These are phyloP conservation scores for Toxicodendron radicans DNA, from an alignment of 345 rosid genomes.

Conservation along the genomic window DNA sequence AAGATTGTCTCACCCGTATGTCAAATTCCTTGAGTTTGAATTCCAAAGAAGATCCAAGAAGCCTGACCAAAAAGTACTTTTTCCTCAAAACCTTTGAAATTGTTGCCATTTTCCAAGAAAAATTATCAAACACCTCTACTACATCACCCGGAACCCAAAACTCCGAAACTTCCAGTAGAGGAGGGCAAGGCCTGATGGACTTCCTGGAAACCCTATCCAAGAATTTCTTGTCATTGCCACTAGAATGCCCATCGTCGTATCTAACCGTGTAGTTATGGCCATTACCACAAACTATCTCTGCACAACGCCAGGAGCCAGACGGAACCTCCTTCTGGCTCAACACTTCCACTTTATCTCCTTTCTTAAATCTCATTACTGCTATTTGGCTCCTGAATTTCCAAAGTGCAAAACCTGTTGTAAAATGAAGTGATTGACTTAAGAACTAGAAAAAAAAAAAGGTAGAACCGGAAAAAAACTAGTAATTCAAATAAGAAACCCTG, in stretches of 20 bases:
- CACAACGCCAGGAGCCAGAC: constrained; percentile 72
- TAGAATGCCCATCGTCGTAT: constrained; percentile 39
- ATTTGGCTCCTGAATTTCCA: constrained; percentile 18
- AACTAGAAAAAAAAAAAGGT: neutral
- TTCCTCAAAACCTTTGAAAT: constrained; percentile 49
- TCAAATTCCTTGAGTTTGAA: constrained; percentile 45
- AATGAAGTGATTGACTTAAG: constrained; percentile 18
- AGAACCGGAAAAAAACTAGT: neutral
- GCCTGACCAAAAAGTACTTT: constrained; percentile 51
- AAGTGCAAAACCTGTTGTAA: constrained; percentile 19
- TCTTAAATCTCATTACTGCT: constrained; percentile 56
- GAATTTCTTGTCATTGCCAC: constrained; percentile 17
- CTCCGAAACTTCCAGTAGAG: constrained; percentile 28
- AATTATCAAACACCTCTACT: constrained; percentile 60
- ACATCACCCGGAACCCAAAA: constrained; percentile 71
- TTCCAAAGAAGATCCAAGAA: constrained; percentile 63
- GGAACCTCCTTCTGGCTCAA: constrained; percentile 56
- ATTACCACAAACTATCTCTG: constrained; percentile 64
- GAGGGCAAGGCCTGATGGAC: constrained; percentile 69
- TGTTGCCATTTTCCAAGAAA: constrained; percentile 81
- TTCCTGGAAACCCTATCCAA: constrained; percentile 50
- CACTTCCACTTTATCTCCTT: constrained; percentile 72
- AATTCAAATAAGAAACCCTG: neutral
- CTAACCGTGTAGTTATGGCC: constrained; percentile 59
- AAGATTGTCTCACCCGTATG: constrained; percentile 66